These are phyloP conservation scores for Cystobasidium tubakii DNA, from an alignment of 768 basidiomycete species.

Conservation along the genomic window DNA sequence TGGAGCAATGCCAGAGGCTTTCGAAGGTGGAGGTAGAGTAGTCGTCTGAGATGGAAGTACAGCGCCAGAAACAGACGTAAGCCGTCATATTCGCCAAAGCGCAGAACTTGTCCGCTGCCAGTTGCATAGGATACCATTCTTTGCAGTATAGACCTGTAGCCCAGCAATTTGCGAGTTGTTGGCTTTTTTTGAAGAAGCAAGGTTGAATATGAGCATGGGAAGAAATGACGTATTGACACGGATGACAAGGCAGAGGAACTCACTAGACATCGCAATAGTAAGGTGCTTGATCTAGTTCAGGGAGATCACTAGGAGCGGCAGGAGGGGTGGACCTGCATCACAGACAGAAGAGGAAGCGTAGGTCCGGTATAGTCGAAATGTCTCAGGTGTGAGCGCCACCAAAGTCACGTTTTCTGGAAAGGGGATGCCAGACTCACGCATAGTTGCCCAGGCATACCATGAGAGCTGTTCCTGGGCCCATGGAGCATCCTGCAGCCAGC, in stretches of 20 bases:
- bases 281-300: conserved; percentile 3
- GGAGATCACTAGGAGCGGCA: conserved; percentile 8
- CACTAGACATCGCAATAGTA: conserved; percentile 37
- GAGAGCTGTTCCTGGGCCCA: conserved; percentile 20
- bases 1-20: too few relatives aligned
- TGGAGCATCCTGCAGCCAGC: conserved; percentile 36
- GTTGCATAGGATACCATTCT: conserved; percentile 39
- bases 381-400: background rate
- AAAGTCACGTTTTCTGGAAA: background rate
- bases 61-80: background rate
- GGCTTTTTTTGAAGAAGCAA: too few relatives aligned
- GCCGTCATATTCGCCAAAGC: conserved; percentile 28
- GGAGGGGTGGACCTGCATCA: conserved; percentile 16
- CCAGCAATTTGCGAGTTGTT: conserved; percentile 41
- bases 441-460: conserved; percentile 38
- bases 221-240: too few relatives aligned
- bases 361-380: too few relatives aligned
- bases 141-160: conserved; percentile 37
- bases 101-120: conserved; percentile 41
- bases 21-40: background rate
- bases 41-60: background rate
- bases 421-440: conserved; percentile 20
- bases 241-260: too few relatives aligned
- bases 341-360: too few relatives aligned
- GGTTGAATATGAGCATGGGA: too few relatives aligned